phyloP scores from a whole-genome alignment of 2,329 filamentous ascomycete genomes.

The Pestalotiopsis sp. region DNA sequence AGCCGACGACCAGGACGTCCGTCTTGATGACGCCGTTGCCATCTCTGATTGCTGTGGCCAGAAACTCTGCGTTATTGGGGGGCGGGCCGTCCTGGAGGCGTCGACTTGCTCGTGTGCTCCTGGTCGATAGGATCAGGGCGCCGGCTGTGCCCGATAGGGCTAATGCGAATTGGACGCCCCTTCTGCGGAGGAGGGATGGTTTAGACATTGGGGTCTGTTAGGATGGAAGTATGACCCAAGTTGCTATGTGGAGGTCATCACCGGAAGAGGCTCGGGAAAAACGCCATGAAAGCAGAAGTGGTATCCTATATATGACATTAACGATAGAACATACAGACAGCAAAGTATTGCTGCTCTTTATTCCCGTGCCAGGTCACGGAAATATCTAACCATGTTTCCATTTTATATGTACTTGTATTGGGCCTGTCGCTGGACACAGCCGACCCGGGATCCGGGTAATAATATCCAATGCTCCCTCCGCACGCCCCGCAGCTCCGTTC shows the following conservation, averaged over 20 bases:
- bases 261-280: too few species aligned
- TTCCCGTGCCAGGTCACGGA: not conserved
- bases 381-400: not conserved
- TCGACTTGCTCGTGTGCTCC: not conserved
- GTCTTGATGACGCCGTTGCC: not conserved
- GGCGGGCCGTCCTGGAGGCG: not conserved
- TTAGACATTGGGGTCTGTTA: not conserved
- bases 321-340: too few species aligned
- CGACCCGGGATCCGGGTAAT: not conserved
- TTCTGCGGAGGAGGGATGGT: not conserved
- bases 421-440: not conserved
- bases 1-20: constrained; percentile 32
- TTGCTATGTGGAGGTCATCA: too few species aligned
- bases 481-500: not conserved
- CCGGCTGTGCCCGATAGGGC: not conserved
- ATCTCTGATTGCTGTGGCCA: not conserved
- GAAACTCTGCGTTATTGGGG: not conserved
- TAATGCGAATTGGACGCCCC: not conserved
- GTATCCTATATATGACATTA: too few species aligned
- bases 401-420: not conserved
- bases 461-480: not conserved
- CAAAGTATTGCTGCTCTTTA: not conserved
- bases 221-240: too few species aligned
- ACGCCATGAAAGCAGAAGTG: too few species aligned
- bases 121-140: not conserved